Evolutionary conservation across 1,139 yeast species (phyloP).

Genomic region (Taphrina communis): DNA sequence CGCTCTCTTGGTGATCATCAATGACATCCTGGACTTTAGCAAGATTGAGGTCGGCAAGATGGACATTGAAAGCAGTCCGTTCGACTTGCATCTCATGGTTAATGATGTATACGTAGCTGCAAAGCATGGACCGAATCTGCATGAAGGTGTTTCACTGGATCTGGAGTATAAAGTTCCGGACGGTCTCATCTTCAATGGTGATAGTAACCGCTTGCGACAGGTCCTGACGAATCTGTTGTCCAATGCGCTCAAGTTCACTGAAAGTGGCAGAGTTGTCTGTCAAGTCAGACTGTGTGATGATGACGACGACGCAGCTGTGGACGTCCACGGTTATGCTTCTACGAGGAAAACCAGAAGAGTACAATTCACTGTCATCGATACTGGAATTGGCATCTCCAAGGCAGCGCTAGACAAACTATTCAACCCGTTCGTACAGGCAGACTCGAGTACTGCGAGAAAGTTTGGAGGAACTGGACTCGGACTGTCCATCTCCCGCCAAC

Average conservation of each 20-base stretch:
- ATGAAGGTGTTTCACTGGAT: slow-evolving; percentile 13
- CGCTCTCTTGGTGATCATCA: slow-evolving; percentile 74
- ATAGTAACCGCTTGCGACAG: slow-evolving; percentile 83
- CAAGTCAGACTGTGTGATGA: slow-evolving; percentile 41
- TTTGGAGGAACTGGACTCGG: slow-evolving; percentile 70
- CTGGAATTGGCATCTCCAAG: slow-evolving; percentile 67
- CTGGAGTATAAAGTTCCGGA: slow-evolving; percentile 26
- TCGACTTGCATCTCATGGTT: slow-evolving; percentile 54
- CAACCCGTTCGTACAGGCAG: slow-evolving; percentile 67
- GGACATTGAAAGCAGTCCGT: slow-evolving; percentile 68
- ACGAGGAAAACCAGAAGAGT: slow-evolving; percentile 54
- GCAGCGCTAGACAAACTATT: slow-evolving; percentile 59
- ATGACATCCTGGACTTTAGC: slow-evolving; percentile 78
- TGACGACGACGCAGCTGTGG: slow-evolving; percentile 3
- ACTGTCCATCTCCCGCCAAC: slow-evolving; percentile 63
- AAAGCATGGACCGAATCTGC: slow-evolving; percentile 48
- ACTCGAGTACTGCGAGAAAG: slow-evolving; percentile 63
- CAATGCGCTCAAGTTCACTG: slow-evolving; percentile 82
- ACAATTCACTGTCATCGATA: slow-evolving; percentile 71
- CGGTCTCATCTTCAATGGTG: slow-evolving; percentile 78
- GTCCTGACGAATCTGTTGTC: slow-evolving; percentile 87
- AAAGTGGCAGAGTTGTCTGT: slow-evolving; percentile 61
- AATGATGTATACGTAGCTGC: slow-evolving; percentile 48
- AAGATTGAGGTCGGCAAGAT: slow-evolving; percentile 81
- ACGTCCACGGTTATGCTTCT: background rate